Evolutionary conservation across 768 basidiomycete species (phyloP).

Genomic region (Hypsizygus marmoreus): DNA sequence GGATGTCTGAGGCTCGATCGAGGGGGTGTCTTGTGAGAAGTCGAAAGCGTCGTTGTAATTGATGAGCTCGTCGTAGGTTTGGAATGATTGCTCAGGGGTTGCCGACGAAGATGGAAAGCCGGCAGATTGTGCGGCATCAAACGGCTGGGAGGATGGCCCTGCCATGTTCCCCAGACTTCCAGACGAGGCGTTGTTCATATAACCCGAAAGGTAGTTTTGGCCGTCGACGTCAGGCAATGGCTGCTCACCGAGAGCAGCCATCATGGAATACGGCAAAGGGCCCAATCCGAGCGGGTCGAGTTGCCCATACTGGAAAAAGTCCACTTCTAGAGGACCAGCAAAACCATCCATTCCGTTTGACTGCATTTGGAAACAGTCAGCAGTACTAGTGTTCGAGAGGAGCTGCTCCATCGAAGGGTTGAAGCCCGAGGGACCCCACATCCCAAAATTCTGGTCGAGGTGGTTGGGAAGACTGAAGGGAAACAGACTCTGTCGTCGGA

Average conservation of each 20-base stretch:
- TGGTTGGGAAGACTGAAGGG: too few species aligned
- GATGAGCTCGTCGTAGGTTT: slow-evolving; percentile 36
- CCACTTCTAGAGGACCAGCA: slow-evolving; percentile 16
- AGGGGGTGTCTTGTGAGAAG: slow-evolving; percentile 12
- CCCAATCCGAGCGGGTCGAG: too few species aligned
- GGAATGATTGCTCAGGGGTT: slow-evolving; percentile 9
- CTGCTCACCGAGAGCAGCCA: too few species aligned
- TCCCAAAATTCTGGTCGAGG: slow-evolving; percentile 6
- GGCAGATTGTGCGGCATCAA: slow-evolving; percentile 1
- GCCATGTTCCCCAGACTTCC: slow-evolving; percentile 13
- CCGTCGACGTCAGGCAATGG: too few species aligned
- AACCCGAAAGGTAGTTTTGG: too few species aligned
- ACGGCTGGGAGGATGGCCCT: slow-evolving; percentile 10
- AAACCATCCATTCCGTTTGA: too few species aligned
- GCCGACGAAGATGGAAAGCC: slow-evolving; percentile 4
- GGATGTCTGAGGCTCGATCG: slow-evolving; percentile 19
- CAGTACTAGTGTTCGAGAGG: slow-evolving; percentile 11
- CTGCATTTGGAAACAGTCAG: slow-evolving; percentile 17
- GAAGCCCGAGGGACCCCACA: slow-evolving; percentile 12
- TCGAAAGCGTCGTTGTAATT: slow-evolving; percentile 25
- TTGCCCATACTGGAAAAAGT: too few species aligned
- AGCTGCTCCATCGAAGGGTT: slow-evolving; percentile 14
- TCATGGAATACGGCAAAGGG: too few species aligned
- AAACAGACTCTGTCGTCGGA: too few species aligned
- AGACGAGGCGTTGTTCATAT: too few species aligned